A percentile compares a stretch with the other conserved stretches of the same genome.
phyloP scores from a whole-genome alignment of 768 basidiomycete species.

The Mrakia frigida region DNA sequence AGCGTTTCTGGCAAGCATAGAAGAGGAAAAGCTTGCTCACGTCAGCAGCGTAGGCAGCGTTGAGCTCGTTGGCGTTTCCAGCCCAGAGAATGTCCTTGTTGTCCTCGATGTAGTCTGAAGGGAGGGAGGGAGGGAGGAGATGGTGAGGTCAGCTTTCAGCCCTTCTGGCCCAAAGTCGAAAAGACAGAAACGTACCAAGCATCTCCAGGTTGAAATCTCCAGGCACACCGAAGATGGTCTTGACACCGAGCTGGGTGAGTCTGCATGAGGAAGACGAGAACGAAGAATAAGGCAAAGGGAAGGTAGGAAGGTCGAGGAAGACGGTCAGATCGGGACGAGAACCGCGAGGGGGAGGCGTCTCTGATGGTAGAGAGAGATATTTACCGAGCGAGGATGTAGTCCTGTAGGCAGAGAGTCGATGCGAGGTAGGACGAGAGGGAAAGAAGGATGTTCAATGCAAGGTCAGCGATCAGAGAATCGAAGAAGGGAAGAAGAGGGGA shows the following conservation, averaged over 20 bases:
- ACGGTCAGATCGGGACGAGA: not conserved
- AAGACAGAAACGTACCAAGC: slow-evolving; percentile 47
- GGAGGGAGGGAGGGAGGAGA: not conserved
- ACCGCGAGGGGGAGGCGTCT: too few species aligned
- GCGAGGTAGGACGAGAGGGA: not conserved
- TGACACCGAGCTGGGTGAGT: slow-evolving; percentile 25
- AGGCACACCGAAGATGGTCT: slow-evolving; percentile 50
- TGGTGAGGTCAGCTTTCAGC: not conserved
- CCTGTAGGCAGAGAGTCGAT: not conserved
- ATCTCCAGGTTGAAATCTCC: slow-evolving; percentile 71
- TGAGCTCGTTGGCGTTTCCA: slow-evolving; percentile 62
- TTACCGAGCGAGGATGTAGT: slow-evolving; percentile 28
- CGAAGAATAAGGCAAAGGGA: not conserved
- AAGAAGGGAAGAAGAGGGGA: not conserved
- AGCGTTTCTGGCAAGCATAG: not conserved
- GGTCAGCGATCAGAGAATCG: not conserved
- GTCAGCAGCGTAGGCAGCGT: slow-evolving; percentile 85
- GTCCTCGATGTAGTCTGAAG: slow-evolving; percentile 62
- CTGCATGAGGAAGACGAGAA: slow-evolving; percentile 5
- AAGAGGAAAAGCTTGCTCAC: not conserved
- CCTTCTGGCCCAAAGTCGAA: not conserved
- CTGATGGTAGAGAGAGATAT: not conserved
- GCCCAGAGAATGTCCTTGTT: slow-evolving; percentile 75
- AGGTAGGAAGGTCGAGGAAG: not conserved
- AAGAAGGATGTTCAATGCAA: too few species aligned